Percentiles rank a stretch among this genome's conserved stretches.
These are phyloP conservation scores for Pichia sp. DNA, from an alignment of 1,139 yeast species.

Conservation along the genomic window DNA sequence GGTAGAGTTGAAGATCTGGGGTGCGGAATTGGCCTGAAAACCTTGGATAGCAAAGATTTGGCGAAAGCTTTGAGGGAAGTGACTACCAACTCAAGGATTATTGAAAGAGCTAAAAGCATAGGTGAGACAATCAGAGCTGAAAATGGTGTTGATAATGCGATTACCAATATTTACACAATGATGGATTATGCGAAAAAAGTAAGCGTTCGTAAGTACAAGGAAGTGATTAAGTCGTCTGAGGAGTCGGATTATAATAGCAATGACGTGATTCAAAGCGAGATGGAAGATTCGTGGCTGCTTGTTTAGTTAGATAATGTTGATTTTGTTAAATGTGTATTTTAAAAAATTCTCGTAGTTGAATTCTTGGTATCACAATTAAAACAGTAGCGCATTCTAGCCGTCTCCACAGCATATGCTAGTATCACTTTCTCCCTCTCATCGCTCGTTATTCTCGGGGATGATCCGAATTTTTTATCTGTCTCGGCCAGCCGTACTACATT, in stretches of 20 bases:
- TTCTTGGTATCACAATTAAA: no score
- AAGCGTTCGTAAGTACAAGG: constrained; percentile 23
- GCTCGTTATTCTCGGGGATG: no score
- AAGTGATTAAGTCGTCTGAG: constrained; percentile 8
- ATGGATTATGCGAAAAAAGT: constrained; percentile 65
- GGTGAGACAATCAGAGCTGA: constrained; percentile 60
- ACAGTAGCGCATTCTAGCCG: no score
- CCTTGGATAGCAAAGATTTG: constrained; percentile 56
- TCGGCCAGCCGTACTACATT: no score
- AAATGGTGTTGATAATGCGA: constrained; percentile 73
- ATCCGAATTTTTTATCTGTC: no score
- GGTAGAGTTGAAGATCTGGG: constrained; percentile 82
- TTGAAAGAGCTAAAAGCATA: constrained; percentile 52
- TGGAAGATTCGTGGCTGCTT: constrained; percentile 28
- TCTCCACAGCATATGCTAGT: no score
- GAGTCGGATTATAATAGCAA: constrained; percentile 1
- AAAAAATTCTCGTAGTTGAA: no score
- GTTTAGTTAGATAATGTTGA: constrained; percentile 11
- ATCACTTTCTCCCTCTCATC: no score
- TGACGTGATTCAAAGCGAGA: constrained; percentile 9
- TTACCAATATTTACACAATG: constrained; percentile 67
- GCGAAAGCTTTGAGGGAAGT: constrained; percentile 62
- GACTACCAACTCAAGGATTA: constrained; percentile 58
- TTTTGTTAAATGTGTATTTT: no score
- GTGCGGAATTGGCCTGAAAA: constrained; percentile 67